Evolutionary conservation across 2,329 filamentous ascomycete species (phyloP), one percentile per base, ranked within the genome.

Genomic region (Cadophora luteo-olivacea): DNA sequence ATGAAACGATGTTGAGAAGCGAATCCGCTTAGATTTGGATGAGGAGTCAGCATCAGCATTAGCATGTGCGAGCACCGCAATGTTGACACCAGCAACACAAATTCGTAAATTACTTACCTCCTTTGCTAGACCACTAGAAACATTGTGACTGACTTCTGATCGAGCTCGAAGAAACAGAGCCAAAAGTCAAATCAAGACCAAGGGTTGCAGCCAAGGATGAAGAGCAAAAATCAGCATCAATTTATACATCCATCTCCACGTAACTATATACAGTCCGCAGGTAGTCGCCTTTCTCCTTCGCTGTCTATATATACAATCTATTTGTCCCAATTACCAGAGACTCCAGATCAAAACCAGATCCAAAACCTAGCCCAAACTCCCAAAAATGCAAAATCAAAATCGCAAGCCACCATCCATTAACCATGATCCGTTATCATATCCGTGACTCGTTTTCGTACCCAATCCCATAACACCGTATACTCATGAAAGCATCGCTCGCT

Each of bases 401-500:
- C 45, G 45, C 55, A 58, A 22, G 8, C 32, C 55, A 58, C n/a
- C 33, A 49, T 49, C 55, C 55, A 58, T 19, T 24, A 41, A 16
- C 57, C 57, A 60, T 58, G 41, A 58, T 11, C 55, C 55, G 22
- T 60, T 29, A 45, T 60, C 57, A 60, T 60, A 22, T 41, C 57
- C 38, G 14, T 38, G 2, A 45, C 45, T 12, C 57, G 33, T 60
- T 36, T 45, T 38, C 55, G 55, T 33, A n/a, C 19, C 51, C 25
- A n/a, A n/a, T 7, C 38, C 60, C 60, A 62, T 62, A 62, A 51
- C 60, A 51, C 60, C 60, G 25, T 36, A 49, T 51, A 48, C 41
- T 33, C 60, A 51, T 62, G 14, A 62, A 62, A 62, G 45, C 57
- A 60, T 60, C 57, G 57, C 60, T 62, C 45, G 45, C 45, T 49